Conservation (phyloP, 495 filamentous ascomycete species). For the Glonium stellatum region DNA sequence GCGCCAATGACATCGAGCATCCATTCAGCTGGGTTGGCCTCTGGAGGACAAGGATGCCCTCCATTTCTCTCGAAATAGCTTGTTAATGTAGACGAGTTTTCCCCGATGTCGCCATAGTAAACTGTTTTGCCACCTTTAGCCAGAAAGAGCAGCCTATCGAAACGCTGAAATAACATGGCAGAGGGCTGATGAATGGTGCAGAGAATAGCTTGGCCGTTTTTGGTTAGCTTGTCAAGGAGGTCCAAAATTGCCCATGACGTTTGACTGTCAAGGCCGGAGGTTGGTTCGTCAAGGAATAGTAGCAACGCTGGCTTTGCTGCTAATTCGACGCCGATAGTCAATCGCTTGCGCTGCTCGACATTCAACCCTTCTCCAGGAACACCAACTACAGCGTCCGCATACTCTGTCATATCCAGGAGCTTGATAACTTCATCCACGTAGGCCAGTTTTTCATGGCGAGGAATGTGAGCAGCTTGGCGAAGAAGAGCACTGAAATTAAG, state of each 20-base stretch:
- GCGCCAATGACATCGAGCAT: slow-evolving; percentile 93
- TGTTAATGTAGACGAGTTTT: slow-evolving; percentile 64
- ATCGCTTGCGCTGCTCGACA: slow-evolving; percentile 81
- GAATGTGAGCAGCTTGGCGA: slow-evolving; percentile 66
- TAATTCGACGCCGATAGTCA: slow-evolving; percentile 88
- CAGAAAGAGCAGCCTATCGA: slow-evolving; percentile 81
- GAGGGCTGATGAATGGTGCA: slow-evolving; percentile 94
- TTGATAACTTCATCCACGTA: slow-evolving; percentile 91
- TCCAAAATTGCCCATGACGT: slow-evolving; percentile 79
- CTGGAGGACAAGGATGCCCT: slow-evolving; percentile 60
- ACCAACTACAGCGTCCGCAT: slow-evolving; percentile 81
- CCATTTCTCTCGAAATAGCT: slow-evolving; percentile 79
- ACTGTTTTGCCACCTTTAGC: slow-evolving; percentile 75
- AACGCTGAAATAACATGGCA: slow-evolving; percentile 82
- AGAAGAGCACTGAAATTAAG: slow-evolving; percentile 77
- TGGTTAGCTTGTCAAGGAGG: slow-evolving; percentile 72
- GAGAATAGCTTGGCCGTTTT: slow-evolving; percentile 78
- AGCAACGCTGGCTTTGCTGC: slow-evolving; percentile 85
- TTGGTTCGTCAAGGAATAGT: slow-evolving; percentile 87
- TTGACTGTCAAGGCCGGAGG: slow-evolving; percentile 76
- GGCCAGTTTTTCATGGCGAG: slow-evolving; percentile 66
- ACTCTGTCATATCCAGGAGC: slow-evolving; percentile 80
- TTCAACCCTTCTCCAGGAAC: slow-evolving; percentile 85
- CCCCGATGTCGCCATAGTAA: slow-evolving; percentile 85
- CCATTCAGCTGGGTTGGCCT: slow-evolving; percentile 92